Percentiles rank a stretch among this genome's conserved stretches.
These are phyloP conservation scores for Sistotremastrum niveocremeum DNA, from an alignment of 768 basidiomycete genomes.

Conservation along the genomic window DNA sequence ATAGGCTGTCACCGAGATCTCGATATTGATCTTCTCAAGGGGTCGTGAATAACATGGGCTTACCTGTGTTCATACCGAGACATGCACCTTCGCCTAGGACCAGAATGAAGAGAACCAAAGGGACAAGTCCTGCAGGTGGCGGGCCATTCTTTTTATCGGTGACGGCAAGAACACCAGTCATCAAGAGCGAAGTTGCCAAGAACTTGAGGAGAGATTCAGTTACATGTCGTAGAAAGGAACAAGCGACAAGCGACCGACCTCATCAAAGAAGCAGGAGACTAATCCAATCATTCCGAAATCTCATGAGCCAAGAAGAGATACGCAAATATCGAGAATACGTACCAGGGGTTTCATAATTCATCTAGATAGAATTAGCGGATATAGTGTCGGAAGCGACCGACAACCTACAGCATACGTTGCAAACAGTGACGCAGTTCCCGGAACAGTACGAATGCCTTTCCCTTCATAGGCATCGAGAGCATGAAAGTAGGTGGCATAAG, in stretches of 20 bases:
- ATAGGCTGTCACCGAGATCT: constrained; percentile 23
- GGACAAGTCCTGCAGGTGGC: constrained; percentile 35
- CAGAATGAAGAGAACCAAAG: constrained; percentile 40
- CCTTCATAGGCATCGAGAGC: constrained; percentile 56
- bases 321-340: too few species aligned
- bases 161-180: constrained; percentile 38
- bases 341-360: neutral
- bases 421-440: constrained; percentile 44
- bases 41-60: neutral
- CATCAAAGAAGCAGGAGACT: constrained; percentile 32
- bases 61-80: constrained; percentile 46
- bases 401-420: constrained; percentile 47
- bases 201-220: constrained; percentile 31
- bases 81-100: constrained; percentile 43
- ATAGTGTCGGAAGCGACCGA: neutral
- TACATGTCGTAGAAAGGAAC: too few species aligned
- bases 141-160: constrained; percentile 40
- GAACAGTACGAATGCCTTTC: constrained; percentile 36
- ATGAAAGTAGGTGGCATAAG: constrained; percentile 54
- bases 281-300: too few species aligned
- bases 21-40: neutral
- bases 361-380: neutral
- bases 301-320: too few species aligned
- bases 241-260: constrained; percentile 23
- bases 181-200: constrained; percentile 38